These are phyloP conservation scores for Plasmodium chabaudi DNA, from an alignment of 169 alveolate species.

Conservation along the genomic window DNA sequence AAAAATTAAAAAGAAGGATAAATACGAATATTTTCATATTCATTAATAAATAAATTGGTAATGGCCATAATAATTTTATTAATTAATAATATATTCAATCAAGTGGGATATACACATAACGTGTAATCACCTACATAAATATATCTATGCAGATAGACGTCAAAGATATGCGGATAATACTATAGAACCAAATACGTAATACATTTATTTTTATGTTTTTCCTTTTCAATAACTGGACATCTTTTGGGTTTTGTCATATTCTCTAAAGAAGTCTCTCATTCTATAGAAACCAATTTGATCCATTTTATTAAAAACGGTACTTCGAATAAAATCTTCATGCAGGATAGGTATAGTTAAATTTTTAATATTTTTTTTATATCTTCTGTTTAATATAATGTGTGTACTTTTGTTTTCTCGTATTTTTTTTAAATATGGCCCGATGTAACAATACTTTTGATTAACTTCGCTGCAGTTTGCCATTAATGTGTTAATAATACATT, in stretches of 20 bases:
- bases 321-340: conserved; percentile 56
- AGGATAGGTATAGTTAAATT: conserved; percentile 53
- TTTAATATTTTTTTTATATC: conserved; percentile 55
- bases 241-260: conserved; percentile 36
- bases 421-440: conserved; percentile 65
- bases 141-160: too few species aligned
- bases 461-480: conserved; percentile 54
- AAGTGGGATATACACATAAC: too few species aligned
- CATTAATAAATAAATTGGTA: too few species aligned
- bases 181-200: too few species aligned
- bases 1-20: too few species aligned
- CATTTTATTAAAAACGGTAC: conserved; percentile 53
- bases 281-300: conserved; percentile 37
- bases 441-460: conserved; percentile 22
- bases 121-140: too few species aligned
- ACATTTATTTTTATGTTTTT: neutral
- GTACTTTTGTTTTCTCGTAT: conserved; percentile 66
- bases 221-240: conserved; percentile 17
- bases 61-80: too few species aligned
- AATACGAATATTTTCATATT: too few species aligned
- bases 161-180: too few species aligned
- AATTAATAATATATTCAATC: too few species aligned
- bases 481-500: conserved; percentile 46
- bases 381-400: conserved; percentile 57
- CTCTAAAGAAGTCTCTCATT: conserved; percentile 68